Conservation (phyloP, 306 rosid species). For the Begonia loranthoides region DNA sequence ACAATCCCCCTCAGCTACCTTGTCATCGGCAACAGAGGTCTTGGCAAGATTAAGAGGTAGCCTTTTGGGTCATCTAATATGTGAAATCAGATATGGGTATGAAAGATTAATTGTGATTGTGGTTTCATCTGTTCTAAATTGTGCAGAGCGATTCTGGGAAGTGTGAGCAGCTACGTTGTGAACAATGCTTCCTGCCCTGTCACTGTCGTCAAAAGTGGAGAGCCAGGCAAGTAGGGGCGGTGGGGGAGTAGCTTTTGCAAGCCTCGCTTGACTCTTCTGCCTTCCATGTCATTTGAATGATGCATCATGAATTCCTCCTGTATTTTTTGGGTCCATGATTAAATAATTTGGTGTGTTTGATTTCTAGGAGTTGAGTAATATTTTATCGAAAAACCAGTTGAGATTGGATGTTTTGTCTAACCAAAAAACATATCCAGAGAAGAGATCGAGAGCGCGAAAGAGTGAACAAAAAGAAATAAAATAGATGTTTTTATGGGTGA, state of each 20-base stretch:
- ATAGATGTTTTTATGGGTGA: no score
- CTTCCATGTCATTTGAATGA: not conserved
- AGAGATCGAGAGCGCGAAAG: no score
- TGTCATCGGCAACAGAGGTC: constrained; percentile 75
- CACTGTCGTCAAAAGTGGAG: constrained; percentile 53
- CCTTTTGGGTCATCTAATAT: not conserved
- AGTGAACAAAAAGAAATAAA: no score
- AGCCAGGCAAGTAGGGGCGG: constrained; percentile 7
- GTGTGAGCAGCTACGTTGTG: constrained; percentile 78
- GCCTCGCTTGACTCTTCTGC: not conserved
- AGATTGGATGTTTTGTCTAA: no score
- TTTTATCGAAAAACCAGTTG: not conserved
- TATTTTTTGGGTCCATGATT: not conserved
- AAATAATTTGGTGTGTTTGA: not conserved
- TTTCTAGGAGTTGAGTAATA: not conserved
- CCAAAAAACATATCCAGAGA: no score
- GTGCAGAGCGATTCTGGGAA: constrained; percentile 68
- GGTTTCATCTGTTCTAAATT: not conserved
- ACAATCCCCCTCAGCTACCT: constrained; percentile 36
- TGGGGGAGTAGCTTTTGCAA: no score
- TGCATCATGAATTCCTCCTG: not conserved
- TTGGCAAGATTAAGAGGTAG: constrained; percentile 57
- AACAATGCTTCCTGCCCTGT: constrained; percentile 57
- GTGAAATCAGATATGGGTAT: not conserved
- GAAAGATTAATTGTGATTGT: not conserved